These are phyloP conservation scores for Cordyceps pruinosa DNA, from an alignment of 2,329 filamentous ascomycete species.

Conservation along the genomic window DNA sequence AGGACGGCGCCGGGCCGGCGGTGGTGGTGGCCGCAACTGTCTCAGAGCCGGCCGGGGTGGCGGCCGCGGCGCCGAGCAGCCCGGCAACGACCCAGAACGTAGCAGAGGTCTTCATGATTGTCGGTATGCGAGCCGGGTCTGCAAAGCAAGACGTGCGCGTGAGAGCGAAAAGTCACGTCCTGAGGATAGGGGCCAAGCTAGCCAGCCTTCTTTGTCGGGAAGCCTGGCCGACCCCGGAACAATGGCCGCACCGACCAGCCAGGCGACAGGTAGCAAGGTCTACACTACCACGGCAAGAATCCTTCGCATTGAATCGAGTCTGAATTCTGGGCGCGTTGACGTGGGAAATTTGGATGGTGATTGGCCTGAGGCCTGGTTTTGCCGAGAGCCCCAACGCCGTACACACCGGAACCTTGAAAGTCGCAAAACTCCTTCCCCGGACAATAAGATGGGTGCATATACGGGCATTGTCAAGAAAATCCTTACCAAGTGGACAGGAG, in stretches of 20 bases:
- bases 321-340: too few relatives aligned
- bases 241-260: background rate
- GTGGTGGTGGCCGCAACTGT: slow-evolving; percentile 15
- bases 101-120: background rate
- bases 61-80: slow-evolving; percentile 73
- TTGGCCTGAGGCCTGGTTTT: too few relatives aligned
- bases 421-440: too few relatives aligned
- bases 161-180: background rate
- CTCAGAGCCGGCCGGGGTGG: slow-evolving; percentile 50
- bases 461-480: too few relatives aligned
- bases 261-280: background rate
- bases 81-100: slow-evolving; percentile 41
- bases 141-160: background rate
- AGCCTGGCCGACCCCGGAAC: background rate
- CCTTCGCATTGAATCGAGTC: too few relatives aligned
- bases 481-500: too few relatives aligned
- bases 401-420: too few relatives aligned
- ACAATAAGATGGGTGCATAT: too few relatives aligned
- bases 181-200: background rate
- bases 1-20: slow-evolving; percentile 18
- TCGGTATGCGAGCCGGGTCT: background rate
- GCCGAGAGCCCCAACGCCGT: too few relatives aligned
- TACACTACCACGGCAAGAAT: background rate
- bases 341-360: too few relatives aligned
- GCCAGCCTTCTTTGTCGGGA: background rate